Percentiles rank a stretch among this genome's conserved stretches.
These are phyloP conservation scores for Piper betle DNA, from an alignment of 164 flowering plant species.

Conservation along the genomic window DNA sequence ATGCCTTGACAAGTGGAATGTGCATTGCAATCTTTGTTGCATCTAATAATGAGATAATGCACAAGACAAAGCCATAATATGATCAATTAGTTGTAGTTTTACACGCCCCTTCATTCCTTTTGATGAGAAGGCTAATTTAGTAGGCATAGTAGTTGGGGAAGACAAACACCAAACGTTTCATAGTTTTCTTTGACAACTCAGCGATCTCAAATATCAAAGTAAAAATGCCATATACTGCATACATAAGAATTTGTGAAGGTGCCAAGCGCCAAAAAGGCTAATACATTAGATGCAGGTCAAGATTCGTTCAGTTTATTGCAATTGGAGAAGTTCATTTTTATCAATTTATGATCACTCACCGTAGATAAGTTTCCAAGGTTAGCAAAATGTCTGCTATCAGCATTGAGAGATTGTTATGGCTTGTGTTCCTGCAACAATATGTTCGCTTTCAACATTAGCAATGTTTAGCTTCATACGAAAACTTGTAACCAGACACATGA, in stretches of 20 bases:
- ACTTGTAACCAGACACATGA: slow-evolving; percentile 8
- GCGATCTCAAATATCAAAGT: too few relatives aligned
- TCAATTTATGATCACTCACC: slow-evolving; percentile 29
- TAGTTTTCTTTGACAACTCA: too few relatives aligned
- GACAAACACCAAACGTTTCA: neutral
- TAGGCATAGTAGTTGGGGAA: neutral
- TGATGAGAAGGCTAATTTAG: neutral
- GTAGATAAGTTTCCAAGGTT: slow-evolving; percentile 34
- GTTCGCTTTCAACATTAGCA: neutral
- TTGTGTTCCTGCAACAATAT: slow-evolving; percentile 49
- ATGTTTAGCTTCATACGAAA: neutral
- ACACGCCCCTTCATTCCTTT: neutral
- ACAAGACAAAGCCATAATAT: neutral
- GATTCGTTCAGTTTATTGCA: neutral
- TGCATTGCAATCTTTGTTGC: neutral
- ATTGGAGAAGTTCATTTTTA: too few relatives aligned
- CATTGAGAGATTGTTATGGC: slow-evolving; percentile 50
- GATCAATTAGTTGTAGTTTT: neutral
- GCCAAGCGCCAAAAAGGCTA: neutral
- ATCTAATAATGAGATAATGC: neutral
- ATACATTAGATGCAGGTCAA: neutral
- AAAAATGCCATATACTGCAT: too few relatives aligned
- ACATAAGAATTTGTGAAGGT: too few relatives aligned
- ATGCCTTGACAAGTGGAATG: too few relatives aligned
- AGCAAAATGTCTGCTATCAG: slow-evolving; percentile 48